Evolutionary conservation across 192 early-diverging fungal genomes (phyloP).

Genomic region (Thamnidium elegans): DNA sequence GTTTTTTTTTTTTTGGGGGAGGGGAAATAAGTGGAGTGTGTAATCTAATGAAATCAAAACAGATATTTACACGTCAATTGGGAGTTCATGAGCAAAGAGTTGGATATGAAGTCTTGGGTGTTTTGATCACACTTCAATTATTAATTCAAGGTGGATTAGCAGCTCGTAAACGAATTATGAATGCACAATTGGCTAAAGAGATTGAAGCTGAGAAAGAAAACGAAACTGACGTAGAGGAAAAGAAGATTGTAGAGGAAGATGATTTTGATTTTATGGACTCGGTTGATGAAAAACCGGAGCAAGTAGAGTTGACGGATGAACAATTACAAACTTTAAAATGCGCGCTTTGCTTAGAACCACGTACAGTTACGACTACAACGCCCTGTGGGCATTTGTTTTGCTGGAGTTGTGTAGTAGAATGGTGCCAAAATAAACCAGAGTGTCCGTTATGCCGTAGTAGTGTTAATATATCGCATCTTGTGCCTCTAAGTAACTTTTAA

Average conservation of each 20-base stretch:
- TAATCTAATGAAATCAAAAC: not conserved
- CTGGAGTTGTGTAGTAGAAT: slow-evolving; percentile 91
- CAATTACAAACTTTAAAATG: slow-evolving; percentile 64
- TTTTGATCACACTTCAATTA: slow-evolving; percentile 74
- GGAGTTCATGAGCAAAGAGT: slow-evolving; percentile 65
- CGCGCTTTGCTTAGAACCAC: slow-evolving; percentile 79
- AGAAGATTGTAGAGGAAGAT: not conserved
- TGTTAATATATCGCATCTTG: slow-evolving; percentile 66
- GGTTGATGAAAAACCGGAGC: slow-evolving; percentile 9
- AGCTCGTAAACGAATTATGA: slow-evolving; percentile 26
- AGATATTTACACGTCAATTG: slow-evolving; percentile 77
- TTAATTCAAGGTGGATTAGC: slow-evolving; percentile 52
- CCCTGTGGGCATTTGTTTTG: slow-evolving; percentile 96
- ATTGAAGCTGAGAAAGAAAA: slow-evolving; percentile 21
- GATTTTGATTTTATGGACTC: slow-evolving; percentile 31
- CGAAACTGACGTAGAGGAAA: slow-evolving; percentile 17
- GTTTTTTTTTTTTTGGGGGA: not conserved
- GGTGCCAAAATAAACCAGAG: slow-evolving; percentile 90
- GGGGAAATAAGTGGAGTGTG: not conserved
- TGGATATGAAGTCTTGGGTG: slow-evolving; percentile 86
- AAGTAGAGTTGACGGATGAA: slow-evolving; percentile 28
- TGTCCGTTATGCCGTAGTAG: slow-evolving; percentile 92
- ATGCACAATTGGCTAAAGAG: slow-evolving; percentile 3
- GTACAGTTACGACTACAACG: slow-evolving; percentile 76
- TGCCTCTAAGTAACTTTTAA: slow-evolving; percentile 69